These are phyloP conservation scores for Austroboletus eburneus DNA, from an alignment of 768 basidiomycete genomes.

Conservation along the genomic window DNA sequence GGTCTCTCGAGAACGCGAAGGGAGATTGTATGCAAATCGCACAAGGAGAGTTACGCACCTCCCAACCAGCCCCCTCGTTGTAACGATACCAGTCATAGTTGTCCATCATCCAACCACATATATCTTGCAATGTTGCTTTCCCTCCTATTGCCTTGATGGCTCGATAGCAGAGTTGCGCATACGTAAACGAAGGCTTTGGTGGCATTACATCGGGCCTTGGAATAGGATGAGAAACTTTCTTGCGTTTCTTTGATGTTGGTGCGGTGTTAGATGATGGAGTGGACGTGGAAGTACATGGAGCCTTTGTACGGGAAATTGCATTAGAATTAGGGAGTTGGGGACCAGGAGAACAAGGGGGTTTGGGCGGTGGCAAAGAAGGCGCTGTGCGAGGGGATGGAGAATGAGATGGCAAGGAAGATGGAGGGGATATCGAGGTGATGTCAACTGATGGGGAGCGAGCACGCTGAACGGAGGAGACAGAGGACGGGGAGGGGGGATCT, in stretches of 20 bases:
- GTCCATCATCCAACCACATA: conserved; percentile 87
- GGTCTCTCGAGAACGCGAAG: not conserved
- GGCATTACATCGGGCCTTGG: conserved; percentile 74
- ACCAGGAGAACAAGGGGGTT: conserved; percentile 43
- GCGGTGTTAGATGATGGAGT: conserved; percentile 9
- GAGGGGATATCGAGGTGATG: conserved; percentile 77
- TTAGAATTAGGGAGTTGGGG: conserved; percentile 63
- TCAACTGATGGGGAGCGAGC: conserved; percentile 79
- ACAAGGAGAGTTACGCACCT: conserved; percentile 49
- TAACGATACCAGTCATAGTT: conserved; percentile 89
- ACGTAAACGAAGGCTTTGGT: conserved; percentile 85
- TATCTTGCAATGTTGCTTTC: conserved; percentile 87
- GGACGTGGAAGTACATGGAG: conserved; percentile 25
- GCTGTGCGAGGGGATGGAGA: conserved; percentile 60
- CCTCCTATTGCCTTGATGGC: conserved; percentile 80
- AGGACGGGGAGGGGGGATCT: conserved; percentile 78
- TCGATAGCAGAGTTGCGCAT: conserved; percentile 87
- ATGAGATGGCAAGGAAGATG: conserved; percentile 73
- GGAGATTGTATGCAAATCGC: not conserved
- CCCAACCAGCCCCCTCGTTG: conserved; percentile 83
- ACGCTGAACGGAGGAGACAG: conserved; percentile 62
- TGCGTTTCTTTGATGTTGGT: conserved; percentile 59
- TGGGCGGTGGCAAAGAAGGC: conserved; percentile 41
- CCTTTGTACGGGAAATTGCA: conserved; percentile 44
- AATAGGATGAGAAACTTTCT: conserved; percentile 47